Evolutionary conservation across 768 basidiomycete genomes (phyloP).

Genomic region (Xerocomellus chrysenteron): DNA sequence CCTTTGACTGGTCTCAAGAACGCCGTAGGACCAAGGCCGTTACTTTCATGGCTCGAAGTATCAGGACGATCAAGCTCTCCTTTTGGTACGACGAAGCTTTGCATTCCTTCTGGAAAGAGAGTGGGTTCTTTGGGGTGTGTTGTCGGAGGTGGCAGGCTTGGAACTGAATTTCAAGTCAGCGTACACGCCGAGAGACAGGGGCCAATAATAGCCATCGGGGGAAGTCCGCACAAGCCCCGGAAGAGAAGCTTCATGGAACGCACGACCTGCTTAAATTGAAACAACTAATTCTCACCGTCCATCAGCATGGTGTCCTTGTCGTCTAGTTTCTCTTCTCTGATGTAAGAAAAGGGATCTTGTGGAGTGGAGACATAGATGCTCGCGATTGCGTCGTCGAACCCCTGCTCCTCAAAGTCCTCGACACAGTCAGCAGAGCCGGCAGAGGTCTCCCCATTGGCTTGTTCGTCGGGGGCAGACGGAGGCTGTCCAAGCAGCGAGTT

Average conservation of each 20-base stretch:
- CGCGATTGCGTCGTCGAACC: constrained; percentile 33
- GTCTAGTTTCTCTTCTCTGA: constrained; percentile 57
- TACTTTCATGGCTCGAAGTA: neutral
- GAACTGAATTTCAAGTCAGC: constrained; percentile 45
- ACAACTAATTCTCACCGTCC: constrained; percentile 47
- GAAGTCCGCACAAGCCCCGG: constrained; percentile 26
- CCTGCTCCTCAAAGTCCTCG: constrained; percentile 11
- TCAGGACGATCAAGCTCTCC: constrained; percentile 5
- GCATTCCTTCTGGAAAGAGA: constrained; percentile 34
- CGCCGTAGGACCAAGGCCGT: neutral
- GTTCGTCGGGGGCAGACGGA: constrained; percentile 11
- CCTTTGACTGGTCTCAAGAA: constrained; percentile 58
- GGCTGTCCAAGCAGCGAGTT: constrained; percentile 27
- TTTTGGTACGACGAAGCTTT: constrained; percentile 26
- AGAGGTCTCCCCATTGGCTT: neutral
- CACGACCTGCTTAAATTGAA: constrained; percentile 12
- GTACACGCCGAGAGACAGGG: constrained; percentile 12
- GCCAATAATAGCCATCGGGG: constrained; percentile 17
- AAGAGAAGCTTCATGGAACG: constrained; percentile 9
- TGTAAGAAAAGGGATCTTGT: constrained; percentile 32
- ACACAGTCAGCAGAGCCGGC: neutral
- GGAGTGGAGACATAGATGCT: constrained; percentile 32
- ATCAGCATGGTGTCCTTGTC: constrained; percentile 51
- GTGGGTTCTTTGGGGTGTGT: constrained; percentile 35
- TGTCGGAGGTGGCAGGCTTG: constrained; percentile 53